These are phyloP conservation scores for Aegilops longissima DNA, from an alignment of 176 grass and related monocot species.

Conservation along the genomic window DNA sequence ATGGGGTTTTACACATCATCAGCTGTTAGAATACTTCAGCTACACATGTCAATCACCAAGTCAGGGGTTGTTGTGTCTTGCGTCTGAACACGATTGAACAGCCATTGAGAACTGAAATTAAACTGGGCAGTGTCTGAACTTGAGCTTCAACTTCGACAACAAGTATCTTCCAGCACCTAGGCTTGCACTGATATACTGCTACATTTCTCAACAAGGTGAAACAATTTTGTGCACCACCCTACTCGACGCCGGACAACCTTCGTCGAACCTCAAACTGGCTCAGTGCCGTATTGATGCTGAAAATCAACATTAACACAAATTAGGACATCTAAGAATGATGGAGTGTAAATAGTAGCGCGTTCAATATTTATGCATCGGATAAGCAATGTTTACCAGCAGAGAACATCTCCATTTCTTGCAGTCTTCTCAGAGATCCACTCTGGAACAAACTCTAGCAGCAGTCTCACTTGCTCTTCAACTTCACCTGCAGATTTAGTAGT, in stretches of 20 bases:
- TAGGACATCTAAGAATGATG: not conserved
- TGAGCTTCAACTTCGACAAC: too few relatives aligned
- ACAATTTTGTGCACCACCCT: not conserved
- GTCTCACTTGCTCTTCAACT: constrained; percentile 63
- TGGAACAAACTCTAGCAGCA: constrained; percentile 72
- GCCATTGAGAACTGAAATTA: too few relatives aligned
- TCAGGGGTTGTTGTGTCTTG: too few relatives aligned
- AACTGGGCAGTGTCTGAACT: too few relatives aligned
- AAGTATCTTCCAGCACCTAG: too few relatives aligned
- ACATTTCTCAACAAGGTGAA: not conserved
- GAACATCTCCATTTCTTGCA: constrained; percentile 39
- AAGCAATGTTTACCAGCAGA: constrained; percentile 57
- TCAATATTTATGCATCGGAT: not conserved
- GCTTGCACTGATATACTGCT: not conserved
- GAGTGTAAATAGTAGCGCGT: too few relatives aligned
- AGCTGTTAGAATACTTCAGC: too few relatives aligned
- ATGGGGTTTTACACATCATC: too few relatives aligned
- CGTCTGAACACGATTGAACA: too few relatives aligned
- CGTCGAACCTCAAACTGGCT: constrained; percentile 59
- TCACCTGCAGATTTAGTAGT: constrained; percentile 48
- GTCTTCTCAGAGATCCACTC: constrained; percentile 83
- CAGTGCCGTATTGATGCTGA: constrained; percentile 46
- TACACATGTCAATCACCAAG: too few relatives aligned
- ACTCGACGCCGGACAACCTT: constrained; percentile 52
- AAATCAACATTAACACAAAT: not conserved